Base-by-base conservation (phyloP, 75 land plant genomes). In the Pinus albicaulis region DNA sequence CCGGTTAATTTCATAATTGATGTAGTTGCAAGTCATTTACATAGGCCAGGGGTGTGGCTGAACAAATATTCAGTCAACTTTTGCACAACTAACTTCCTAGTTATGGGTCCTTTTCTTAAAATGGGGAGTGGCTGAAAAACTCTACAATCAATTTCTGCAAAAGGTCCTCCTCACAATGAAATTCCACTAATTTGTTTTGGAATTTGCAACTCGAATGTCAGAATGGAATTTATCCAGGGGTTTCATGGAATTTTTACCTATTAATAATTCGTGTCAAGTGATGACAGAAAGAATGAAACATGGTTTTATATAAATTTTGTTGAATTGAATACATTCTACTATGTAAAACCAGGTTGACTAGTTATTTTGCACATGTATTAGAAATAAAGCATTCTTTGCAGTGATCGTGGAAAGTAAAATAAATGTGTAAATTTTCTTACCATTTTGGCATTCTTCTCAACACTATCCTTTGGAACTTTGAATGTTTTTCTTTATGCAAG, bases 401-500 rank as follows among this genome's bases (percentile, higher is more conserved):
- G 6, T 1, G 15, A 57, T 19, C 3, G 4, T 15, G 19, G 58
- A 57, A 3, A 14, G 58, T 1, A 57, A 19, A 57, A 38, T 7
- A 44, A 48, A 78, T 23, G 20, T 36, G 48, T 34, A 66, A 36
- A 3, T 36, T 41, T 34, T 10, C 17, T 66, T 66, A 66, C 83
- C 82, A 73, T 81, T 48, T 79, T 78, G 28, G 76, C 53, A 55
- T 78, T 73, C 16, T 81, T 66, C 44, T 56, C 66, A 38, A 61
- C 80, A n/a, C 53, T 57, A 61, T 72, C 58, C 57, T 78, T 81
- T 16, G 83, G 75, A 81, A 75, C 83, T 74, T 77, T 81, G 12
- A 81, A 77, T 56, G 80, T 63, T 58, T 80, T 55, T 25, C 83
- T 69, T 71, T 81, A 80, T 28, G 83, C 58, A 26, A 81, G 57